Evolutionary conservation across 1,284 basidiomycete species (phyloP), one percentile per base, ranked within the genome.

Genomic region (Cutaneotrichosporon daszewskae): DNA sequence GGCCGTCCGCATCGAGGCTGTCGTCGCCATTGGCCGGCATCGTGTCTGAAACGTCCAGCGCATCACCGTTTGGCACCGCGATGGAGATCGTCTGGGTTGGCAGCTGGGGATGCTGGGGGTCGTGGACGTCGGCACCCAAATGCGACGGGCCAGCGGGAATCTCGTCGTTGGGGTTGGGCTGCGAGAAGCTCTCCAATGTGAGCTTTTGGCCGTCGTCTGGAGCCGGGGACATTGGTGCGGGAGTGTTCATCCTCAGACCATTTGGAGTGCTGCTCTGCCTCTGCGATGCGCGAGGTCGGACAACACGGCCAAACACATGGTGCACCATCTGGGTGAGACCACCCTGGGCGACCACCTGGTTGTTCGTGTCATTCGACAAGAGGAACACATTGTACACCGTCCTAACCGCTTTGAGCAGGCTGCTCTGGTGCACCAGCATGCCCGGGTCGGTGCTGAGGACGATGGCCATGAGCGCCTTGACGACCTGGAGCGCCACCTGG

Each of bases 341-440:
- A 17, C 91, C 92, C 70, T 97, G 92, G 9, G 92, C 92, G 22
- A 96, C 89, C 72, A 87, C 89, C 71, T 96, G 92, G 59, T 92
- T 96, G 41, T 90, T 85, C 5, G 84, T 79, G 58, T 94, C 89
- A 26, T 79, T 78, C 56, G 87, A 90, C 47, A 95, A 76, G 24
- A 96, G 76, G 68, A 96, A 97, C 46, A 97, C 84, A 64, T 96
- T 96, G 74, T 96, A 96, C 2, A 97, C 91, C 6, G 92, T 95
- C 28, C 92, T 79, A 22, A 97, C 87, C 22, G 92, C 89, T 69
- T 94, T 94, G 54, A 97, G 79, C 27, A 97, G 76, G 12, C 87
- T 87, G 7, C 88, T 92, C 66, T 95, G 91, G 68, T 96, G 92
- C 3, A 95, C 87, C 29, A 88, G 77, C 54, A 85, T 82, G 12